Evolutionary conservation across 2,329 filamentous ascomycete species (phyloP).

Genomic region (Alternaria burnsii): DNA sequence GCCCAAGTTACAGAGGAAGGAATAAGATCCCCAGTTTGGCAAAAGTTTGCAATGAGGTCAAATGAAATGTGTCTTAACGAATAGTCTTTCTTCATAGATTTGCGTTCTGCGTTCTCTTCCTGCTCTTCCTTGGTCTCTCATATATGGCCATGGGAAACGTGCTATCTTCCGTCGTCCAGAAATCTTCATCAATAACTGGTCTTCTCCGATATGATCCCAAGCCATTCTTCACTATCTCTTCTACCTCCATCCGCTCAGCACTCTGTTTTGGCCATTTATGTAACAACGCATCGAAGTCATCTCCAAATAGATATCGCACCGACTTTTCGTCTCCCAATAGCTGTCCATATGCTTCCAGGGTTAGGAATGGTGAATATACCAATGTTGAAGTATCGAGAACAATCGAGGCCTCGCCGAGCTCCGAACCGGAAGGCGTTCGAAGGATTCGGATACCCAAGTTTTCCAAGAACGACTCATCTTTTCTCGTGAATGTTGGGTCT

Average conservation of each 20-base stretch:
- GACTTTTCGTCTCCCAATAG: slow-evolving; percentile 8
- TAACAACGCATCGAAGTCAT: slow-evolving; percentile 40
- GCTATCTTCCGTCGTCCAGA: slow-evolving; percentile 36
- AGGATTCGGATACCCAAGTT: slow-evolving; percentile 31
- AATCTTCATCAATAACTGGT: slow-evolving; percentile 28
- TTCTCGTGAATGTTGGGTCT: slow-evolving; percentile 42
- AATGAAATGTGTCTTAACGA: not conserved
- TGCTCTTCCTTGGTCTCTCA: not conserved
- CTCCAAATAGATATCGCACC: slow-evolving; percentile 33
- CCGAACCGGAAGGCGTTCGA: slow-evolving; percentile 34
- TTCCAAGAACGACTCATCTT: slow-evolving; percentile 35
- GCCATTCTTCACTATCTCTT: slow-evolving; percentile 22
- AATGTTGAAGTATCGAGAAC: slow-evolving; percentile 33
- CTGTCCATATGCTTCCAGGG: slow-evolving; percentile 32
- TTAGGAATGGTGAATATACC: slow-evolving; percentile 42
- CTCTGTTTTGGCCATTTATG: slow-evolving; percentile 42
- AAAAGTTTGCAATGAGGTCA: not conserved
- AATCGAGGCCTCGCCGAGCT: slow-evolving; percentile 35
- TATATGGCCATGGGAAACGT: slow-evolving; percentile 44
- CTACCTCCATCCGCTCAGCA: slow-evolving; percentile 34
- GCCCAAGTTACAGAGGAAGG: not conserved
- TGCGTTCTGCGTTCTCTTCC: not conserved
- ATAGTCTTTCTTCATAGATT: not conserved
- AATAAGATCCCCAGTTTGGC: not conserved
- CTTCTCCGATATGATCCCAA: slow-evolving; percentile 27